Evolutionary conservation across 108 stramenopile genomes (phyloP).

Genomic region (Pseudonitzschia pungens): DNA sequence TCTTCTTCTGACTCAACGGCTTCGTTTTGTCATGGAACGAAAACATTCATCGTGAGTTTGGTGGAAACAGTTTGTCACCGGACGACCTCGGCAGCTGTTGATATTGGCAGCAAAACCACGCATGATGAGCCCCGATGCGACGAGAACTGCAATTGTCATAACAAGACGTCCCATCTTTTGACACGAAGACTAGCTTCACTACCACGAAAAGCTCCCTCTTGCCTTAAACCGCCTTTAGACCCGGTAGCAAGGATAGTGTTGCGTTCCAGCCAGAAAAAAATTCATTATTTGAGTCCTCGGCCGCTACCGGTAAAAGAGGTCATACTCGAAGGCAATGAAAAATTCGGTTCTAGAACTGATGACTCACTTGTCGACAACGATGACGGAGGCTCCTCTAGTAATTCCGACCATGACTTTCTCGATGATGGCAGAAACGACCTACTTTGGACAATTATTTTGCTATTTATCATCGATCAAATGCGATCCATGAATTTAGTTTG

Average conservation of each 20-base stretch:
- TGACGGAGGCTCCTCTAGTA: not conserved
- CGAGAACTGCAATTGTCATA: not conserved
- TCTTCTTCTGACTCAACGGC: not conserved
- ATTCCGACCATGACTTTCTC: not conserved
- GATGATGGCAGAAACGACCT: not conserved
- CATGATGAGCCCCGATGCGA: not conserved
- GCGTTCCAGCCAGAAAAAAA: not conserved
- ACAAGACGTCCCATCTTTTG: not conserved
- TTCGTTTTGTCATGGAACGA: not conserved
- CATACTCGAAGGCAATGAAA: not conserved
- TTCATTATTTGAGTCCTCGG: not conserved
- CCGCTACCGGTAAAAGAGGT: too few relatives aligned
- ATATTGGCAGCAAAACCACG: not conserved
- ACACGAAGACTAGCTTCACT: conserved; percentile 13
- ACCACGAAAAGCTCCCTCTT: not conserved
- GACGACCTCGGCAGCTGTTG: not conserved
- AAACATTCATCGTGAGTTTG: conserved; percentile 9
- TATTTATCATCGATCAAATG: not conserved
- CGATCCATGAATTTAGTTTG: not conserved
- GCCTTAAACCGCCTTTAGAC: not conserved
- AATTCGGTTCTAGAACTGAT: not conserved
- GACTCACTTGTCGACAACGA: not conserved
- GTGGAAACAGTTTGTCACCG: not conserved
- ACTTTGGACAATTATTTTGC: not conserved
- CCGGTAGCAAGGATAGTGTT: conserved; percentile 10